Evolutionary conservation across 176 grass and related monocot species (phyloP).

Genomic region (Cymbopogon citratus): DNA sequence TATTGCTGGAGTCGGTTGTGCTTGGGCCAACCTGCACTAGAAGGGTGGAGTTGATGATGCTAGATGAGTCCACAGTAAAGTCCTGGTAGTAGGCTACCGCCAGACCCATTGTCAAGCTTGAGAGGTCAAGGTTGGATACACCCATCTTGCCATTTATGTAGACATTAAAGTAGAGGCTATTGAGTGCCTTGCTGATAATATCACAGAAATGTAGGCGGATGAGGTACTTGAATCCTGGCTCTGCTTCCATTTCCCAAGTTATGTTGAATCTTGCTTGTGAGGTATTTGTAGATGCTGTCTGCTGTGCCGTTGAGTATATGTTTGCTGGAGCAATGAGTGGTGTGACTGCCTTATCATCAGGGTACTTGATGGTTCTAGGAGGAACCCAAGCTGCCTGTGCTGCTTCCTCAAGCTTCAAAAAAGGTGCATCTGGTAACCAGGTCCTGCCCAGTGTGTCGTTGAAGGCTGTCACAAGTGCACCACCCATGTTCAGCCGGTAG

Average conservation of each 20-base stretch:
- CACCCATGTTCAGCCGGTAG: conserved; percentile 77
- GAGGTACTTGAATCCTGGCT: conserved; percentile 73
- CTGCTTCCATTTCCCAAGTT: conserved; percentile 65
- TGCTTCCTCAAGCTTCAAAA: conserved; percentile 58
- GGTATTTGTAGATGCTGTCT: conserved; percentile 66
- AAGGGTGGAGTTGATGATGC: conserved; percentile 69
- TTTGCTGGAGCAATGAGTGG: conserved; percentile 65
- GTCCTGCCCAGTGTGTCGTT: conserved; percentile 74
- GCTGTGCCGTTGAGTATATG: conserved; percentile 70
- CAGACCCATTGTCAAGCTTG: conserved; percentile 67
- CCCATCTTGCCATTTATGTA: conserved; percentile 80
- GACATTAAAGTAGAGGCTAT: conserved; percentile 82
- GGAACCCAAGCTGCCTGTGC: conserved; percentile 51
- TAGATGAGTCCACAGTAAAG: conserved; percentile 66
- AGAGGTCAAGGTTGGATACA: conserved; percentile 62
- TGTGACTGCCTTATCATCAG: conserved; percentile 57
- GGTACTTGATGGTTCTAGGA: conserved; percentile 66
- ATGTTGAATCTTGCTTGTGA: conserved; percentile 66
- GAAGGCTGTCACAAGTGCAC: conserved; percentile 41
- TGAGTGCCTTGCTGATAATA: conserved; percentile 82
- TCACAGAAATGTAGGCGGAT: conserved; percentile 84
- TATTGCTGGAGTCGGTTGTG: conserved; percentile 30
- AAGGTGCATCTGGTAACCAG: conserved; percentile 59
- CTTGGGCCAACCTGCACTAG: conserved; percentile 63
- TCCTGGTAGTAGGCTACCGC: conserved; percentile 80